These are phyloP conservation scores for Echinochloa phyllopogon DNA, from an alignment of 176 grass and related monocot species.

Conservation along the genomic window DNA sequence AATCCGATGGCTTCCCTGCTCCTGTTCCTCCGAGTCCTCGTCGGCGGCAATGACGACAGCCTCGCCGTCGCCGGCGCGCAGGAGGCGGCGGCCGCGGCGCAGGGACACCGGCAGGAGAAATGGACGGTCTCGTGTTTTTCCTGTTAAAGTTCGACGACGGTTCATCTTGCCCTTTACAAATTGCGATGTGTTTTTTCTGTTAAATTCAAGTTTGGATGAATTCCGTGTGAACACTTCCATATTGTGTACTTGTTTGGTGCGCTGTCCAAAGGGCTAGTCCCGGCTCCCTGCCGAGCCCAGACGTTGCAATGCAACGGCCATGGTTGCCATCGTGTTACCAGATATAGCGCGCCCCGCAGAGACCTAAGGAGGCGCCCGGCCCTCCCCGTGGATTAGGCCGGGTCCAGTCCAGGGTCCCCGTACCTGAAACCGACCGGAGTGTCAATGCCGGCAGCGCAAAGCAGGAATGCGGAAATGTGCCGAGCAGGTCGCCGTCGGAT, in stretches of 20 bases:
- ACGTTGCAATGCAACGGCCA: slow-evolving; percentile 5
- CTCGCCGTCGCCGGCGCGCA: background rate
- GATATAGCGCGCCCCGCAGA: background rate
- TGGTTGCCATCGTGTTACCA: background rate
- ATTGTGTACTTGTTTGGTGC: background rate
- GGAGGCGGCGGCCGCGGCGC: background rate
- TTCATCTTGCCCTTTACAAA: too few relatives aligned
- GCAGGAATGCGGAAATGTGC: background rate
- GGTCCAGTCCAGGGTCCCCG: background rate
- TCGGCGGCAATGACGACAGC: background rate
- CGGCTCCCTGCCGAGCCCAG: background rate
- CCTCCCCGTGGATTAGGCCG: background rate
- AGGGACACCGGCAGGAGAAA: background rate
- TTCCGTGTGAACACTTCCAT: background rate
- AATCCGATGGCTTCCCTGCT: slow-evolving; percentile 71
- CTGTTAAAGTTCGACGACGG: too few relatives aligned
- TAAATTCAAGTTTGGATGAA: background rate
- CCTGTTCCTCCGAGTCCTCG: slow-evolving; percentile 58
- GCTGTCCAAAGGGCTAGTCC: background rate
- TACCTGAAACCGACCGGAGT: background rate
- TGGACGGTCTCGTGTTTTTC: background rate
- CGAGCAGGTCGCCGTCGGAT: background rate
- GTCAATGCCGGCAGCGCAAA: background rate
- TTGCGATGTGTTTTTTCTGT: background rate
- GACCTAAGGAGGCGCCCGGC: background rate